A percentile compares a stretch with the other conserved stretches of the same genome.
Conservation (phyloP, 345 rosid genomes). For the sweet orange (Citrus sinensis) region DVS_A1.0 CM039165.1:35563001-35563500, state of each 20-base stretch:
- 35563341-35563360: neutral
- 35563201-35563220: constrained; percentile 69
- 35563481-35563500: neutral
- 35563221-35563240: constrained; percentile 83
- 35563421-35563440: neutral
- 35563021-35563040: neutral
- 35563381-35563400: neutral
- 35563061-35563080: constrained; percentile 53
- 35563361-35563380: neutral
- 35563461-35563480: neutral
- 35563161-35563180: constrained; percentile 67
- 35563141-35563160: constrained; percentile 96
- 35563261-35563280: constrained; percentile 98
- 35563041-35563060: constrained; percentile 64
- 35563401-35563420: neutral
- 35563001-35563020: neutral
- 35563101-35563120: constrained; percentile 81
- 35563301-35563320: neutral
- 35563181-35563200: constrained; percentile 95
- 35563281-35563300: constrained; percentile 45
- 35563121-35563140: constrained; percentile 88
- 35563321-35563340: too few relatives aligned
- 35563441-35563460: neutral
- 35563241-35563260: constrained; percentile 92
- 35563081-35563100: constrained; percentile 86